Evolutionary conservation across 768 basidiomycete genomes (phyloP), one percentile per base, ranked within the genome.

Genomic region (Lentinula boryana): DNA sequence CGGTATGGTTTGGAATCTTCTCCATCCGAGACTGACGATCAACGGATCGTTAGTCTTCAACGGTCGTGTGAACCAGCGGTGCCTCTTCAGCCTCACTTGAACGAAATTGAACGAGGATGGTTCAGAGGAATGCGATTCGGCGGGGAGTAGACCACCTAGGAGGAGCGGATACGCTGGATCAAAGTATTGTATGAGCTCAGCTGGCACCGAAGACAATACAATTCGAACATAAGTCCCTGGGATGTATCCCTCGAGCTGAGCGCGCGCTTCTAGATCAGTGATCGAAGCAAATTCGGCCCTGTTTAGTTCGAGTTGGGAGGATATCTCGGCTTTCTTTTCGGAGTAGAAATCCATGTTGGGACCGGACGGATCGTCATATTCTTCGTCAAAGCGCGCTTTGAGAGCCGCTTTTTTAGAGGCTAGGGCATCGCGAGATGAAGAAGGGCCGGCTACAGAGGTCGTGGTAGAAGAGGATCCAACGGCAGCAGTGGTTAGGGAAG

Each of bases 31-130:
- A 1, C 95, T 97, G 75, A 98, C 84, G 64, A 98, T 91, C 60
- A 99, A 82, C 0, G 97, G 97, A 72, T 98, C 93, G 73, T 98
- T 98, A 50, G 89, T 97, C 79, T 99, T 99, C 64, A 98, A 83
- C 2, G 93, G 95, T 68, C 84, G 84, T 7, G 83, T 78, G 74
- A 86, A 93, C 96, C 96, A 98, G 57, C 97, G 83, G 72, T 99
- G 97, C 59, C 95, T 83, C 76, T 99, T 99, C 73, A 98, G 87
- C 58, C 97, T 85, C 35, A 95, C 95, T 72, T 98, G 95, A 18
- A 98, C 80, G 75, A 88, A 96, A 1, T 95, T 95, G 68, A 97
- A 94, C 43, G 40, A 41, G n/a, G 55, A n/a, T 7, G 53, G 33
- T 10, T 48, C 5, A 9, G 53, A 12, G 4, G 53, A 5, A 21